Base-by-base conservation (phyloP, 345 rosid species). In the Brassica rapa region DNA sequence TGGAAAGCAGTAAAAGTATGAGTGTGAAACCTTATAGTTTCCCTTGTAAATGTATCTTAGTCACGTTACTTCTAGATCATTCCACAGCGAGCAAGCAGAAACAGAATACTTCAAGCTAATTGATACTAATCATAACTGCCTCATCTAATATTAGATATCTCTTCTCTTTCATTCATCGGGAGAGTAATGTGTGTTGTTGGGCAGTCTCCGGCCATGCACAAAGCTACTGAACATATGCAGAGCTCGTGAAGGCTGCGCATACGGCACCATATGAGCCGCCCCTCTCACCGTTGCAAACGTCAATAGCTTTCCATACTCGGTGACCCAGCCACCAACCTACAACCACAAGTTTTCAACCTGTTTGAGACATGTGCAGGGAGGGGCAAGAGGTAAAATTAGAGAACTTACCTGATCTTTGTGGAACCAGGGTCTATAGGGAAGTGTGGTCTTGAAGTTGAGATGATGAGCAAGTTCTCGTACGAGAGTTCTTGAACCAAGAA, bases 401-500 rank as follows among this genome's bases (percentile, higher is more conserved):
- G 21, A 62, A 30, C 23, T 49, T 4, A 62, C 98, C 97, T 92
- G 97, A 55, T 86, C 85, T 81, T 91, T 92, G 93, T 94, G 97
- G 82, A 92, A 91, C 98, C 98, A 94, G 72, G 88, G 81, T 77
- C 85, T 86, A 76, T 94, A 92, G 0, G 94, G 93, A 65, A 89
- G 91, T 6, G 95, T 88, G 32, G 83, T 80, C 33, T 74, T 74
- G 74, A 94, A 89, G 23, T 84, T 77, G 55, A 94, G 84, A 30
- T 89, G 88, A 8, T 86, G 77, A 30, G 98, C 98, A 43, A 94
- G 90, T 74, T 92, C 95, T 3, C 86, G 85, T 46, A 94, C 83
- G 2, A 91, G 84, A 1, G 97, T 89, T 41, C 98, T 85, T 3
- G 98, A 87, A 21, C 98, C 91, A 16, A 89, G 85, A 60, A 94